Percentiles rank a stretch among this genome's conserved stretches.
Conservation (phyloP, 1,284 basidiomycete species). For the Cutaneotrichosporon cavernicola region DNA sequence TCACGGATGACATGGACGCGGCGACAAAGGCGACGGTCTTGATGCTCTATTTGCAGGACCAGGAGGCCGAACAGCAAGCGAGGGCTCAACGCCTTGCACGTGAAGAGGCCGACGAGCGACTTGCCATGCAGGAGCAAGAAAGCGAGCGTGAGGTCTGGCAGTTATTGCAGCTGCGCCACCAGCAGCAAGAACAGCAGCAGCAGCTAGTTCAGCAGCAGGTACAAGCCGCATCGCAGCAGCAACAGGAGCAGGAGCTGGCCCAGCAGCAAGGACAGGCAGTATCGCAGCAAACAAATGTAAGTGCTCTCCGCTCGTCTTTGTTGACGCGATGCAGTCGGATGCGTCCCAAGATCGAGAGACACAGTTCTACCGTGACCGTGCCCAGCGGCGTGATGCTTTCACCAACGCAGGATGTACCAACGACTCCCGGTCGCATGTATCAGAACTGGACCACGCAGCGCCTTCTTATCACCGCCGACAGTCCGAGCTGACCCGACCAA, state of each 20-base stretch:
- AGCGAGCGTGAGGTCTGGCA: conserved; percentile 42
- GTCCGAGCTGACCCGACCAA: neutral
- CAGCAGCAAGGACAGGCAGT: neutral
- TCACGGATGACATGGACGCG: conserved; percentile 7
- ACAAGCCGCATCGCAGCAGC: neutral
- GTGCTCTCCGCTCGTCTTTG: neutral
- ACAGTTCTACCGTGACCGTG: neutral
- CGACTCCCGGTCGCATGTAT: neutral
- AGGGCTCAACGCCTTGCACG: conserved; percentile 17
- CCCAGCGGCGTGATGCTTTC: neutral
- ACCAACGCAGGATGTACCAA: neutral
- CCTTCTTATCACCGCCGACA: neutral
- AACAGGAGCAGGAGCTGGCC: neutral
- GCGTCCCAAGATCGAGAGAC: neutral
- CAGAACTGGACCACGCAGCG: no score
- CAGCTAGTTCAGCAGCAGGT: neutral
- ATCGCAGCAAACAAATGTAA: neutral
- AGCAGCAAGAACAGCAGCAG: conserved; percentile 35
- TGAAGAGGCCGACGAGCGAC: conserved; percentile 35
- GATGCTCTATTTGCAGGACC: conserved; percentile 39
- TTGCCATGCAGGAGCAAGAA: conserved; percentile 48
- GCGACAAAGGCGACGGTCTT: conserved; percentile 32
- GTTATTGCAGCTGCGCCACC: conserved; percentile 34
- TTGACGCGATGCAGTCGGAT: neutral
- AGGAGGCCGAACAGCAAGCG: conserved; percentile 29